These are phyloP conservation scores for Nigrospora oryzae DNA, from an alignment of 2,329 filamentous ascomycete species.

Conservation along the genomic window DNA sequence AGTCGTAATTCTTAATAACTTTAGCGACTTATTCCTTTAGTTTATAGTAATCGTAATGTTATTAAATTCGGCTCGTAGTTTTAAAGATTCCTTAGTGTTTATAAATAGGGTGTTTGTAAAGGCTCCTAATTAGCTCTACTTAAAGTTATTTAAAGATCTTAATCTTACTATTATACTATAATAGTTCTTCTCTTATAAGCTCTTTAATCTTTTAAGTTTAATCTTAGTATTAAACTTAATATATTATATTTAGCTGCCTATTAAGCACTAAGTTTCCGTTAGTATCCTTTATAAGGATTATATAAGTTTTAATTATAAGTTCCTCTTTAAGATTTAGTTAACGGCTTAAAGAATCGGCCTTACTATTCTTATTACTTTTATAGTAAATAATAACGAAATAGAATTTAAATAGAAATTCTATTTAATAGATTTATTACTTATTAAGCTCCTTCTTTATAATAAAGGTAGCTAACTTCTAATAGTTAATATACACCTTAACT, in stretches of 20 bases:
- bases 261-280: background rate
- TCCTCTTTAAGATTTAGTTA: background rate
- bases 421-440: constrained; percentile 5
- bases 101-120: background rate
- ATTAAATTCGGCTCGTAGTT: background rate
- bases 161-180: background rate
- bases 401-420: background rate
- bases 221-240: background rate
- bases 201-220: background rate
- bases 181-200: background rate
- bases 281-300: background rate
- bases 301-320: background rate
- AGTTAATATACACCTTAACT: constrained; percentile 6
- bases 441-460: constrained; percentile 14
- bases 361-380: background rate
- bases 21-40: background rate
- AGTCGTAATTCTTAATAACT: background rate
- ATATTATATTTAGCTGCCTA: background rate
- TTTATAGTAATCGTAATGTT: background rate
- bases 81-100: constrained; percentile 1
- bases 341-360: background rate
- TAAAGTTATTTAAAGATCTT: background rate
- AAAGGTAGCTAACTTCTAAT: constrained; percentile 17
- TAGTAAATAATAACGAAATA: constrained; percentile 2
- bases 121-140: background rate